Conservation (phyloP, 2,329 filamentous ascomycete genomes). For the Aspergillus viridinutans region DNA sequence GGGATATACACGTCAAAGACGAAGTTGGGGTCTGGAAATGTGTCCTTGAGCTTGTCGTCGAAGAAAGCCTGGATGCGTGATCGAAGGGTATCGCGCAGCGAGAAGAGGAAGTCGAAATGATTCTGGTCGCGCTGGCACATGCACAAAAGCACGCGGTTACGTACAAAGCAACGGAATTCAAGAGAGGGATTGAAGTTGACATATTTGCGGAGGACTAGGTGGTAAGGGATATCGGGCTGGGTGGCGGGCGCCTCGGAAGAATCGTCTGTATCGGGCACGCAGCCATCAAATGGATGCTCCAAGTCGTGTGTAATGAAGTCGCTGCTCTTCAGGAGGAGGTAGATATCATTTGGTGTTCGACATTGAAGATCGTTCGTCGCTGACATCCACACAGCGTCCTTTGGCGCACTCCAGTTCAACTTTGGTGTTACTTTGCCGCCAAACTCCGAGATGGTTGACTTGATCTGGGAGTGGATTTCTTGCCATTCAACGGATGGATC, state of each 20-base stretch:
- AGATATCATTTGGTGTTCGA: conserved; percentile 81
- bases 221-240: conserved; percentile 58
- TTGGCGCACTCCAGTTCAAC: conserved; percentile 94
- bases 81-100: conserved; percentile 62
- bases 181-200: conserved; percentile 84
- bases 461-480: conserved; percentile 73
- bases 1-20: conserved; percentile 92
- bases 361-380: conserved; percentile 89
- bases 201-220: conserved; percentile 82
- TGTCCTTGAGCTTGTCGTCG: conserved; percentile 64
- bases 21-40: conserved; percentile 80
- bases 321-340: conserved; percentile 88
- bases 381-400: conserved; percentile 91
- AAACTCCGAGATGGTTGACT: conserved; percentile 70
- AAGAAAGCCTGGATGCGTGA: conserved; percentile 74
- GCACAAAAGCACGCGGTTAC: conserved; percentile 71
- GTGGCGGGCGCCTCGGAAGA: conserved; percentile 11
- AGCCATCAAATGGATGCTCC: conserved; percentile 86
- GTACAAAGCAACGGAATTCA: conserved; percentile 95
- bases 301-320: conserved; percentile 94
- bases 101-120: conserved; percentile 76
- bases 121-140: conserved; percentile 88
- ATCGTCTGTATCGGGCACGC: conserved; percentile 37
- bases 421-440: conserved; percentile 87
- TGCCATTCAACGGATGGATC: conserved; percentile 56